Conservation (phyloP, 2,329 filamentous ascomycete genomes). For the Stenocarpella maydis region DNA sequence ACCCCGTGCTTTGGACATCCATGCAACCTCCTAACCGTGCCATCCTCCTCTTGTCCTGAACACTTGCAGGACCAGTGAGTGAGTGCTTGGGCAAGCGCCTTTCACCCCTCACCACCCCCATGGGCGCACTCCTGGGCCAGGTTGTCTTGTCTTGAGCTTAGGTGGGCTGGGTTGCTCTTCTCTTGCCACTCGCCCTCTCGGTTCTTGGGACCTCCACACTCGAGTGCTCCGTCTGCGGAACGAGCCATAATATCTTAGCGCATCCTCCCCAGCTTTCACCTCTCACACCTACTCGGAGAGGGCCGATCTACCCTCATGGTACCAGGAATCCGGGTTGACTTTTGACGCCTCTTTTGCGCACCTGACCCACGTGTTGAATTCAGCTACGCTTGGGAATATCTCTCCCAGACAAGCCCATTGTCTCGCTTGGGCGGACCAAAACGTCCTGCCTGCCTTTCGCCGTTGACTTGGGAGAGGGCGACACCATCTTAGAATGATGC, state of each 20-base stretch:
- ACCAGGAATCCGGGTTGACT: not conserved
- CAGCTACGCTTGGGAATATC: not conserved
- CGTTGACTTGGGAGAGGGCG: not conserved
- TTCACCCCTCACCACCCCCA: not conserved
- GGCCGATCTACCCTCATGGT: conserved; percentile 10
- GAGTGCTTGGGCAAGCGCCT: conserved; percentile 1
- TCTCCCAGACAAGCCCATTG: not conserved
- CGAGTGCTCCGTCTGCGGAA: not conserved
- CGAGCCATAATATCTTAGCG: conserved; percentile 17
- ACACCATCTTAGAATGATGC: conserved; percentile 7
- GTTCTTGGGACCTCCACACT: not conserved
- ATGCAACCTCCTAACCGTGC: conserved; percentile 5
- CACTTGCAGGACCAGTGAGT: not conserved
- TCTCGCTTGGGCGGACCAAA: not conserved
- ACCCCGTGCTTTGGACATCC: conserved; percentile 12
- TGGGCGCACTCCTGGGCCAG: not conserved
- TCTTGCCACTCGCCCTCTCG: conserved; percentile 8
- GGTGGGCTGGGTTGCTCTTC: not conserved
- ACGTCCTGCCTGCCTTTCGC: not conserved
- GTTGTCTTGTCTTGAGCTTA: not conserved
- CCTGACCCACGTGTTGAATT: conserved; percentile 2
- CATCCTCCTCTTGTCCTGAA: conserved; percentile 6
- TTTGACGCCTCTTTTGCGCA: conserved; percentile 7
- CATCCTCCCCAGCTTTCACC: conserved; percentile 17
- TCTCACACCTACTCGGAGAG: not conserved